Evolutionary conservation across 495 filamentous ascomycete species (phyloP).

Genomic region (Chaetomium fimeti): DNA sequence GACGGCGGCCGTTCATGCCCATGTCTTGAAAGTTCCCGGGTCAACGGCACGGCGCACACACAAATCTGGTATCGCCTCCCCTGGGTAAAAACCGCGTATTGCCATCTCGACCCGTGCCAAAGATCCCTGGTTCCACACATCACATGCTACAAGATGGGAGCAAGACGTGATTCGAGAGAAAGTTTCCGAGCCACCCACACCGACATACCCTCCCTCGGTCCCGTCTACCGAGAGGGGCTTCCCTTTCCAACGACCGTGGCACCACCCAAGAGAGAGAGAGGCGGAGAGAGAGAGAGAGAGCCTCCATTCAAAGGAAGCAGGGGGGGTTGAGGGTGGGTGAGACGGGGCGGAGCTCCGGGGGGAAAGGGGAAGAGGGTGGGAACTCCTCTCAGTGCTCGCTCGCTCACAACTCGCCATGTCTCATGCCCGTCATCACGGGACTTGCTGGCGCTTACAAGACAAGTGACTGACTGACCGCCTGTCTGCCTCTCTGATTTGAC

Average conservation of each 20-base stretch:
- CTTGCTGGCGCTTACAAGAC: neutral
- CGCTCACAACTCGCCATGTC: neutral
- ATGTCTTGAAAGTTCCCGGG: constrained; percentile 10
- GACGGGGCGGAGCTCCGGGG: neutral
- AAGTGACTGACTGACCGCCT: neutral
- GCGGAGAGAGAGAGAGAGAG: neutral
- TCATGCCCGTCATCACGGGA: constrained; percentile 6
- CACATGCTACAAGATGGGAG: neutral
- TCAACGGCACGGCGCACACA: neutral
- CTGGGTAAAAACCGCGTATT: neutral
- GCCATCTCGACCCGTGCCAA: neutral
- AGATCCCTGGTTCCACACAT: neutral
- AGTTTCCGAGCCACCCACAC: neutral
- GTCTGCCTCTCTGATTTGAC: too few species aligned
- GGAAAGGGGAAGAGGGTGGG: too few species aligned
- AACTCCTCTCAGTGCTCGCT: neutral
- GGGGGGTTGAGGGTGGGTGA: neutral
- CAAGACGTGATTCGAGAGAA: constrained; percentile 5
- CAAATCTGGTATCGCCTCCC: neutral
- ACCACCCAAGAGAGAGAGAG: neutral
- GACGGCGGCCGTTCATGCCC: neutral
- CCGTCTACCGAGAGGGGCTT: neutral
- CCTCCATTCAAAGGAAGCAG: neutral
- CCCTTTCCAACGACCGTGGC: too few species aligned
- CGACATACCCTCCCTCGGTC: neutral